Percentiles rank a stretch among this genome's conserved stretches.
Evolutionary conservation across 371 early-diverging fungal genomes (phyloP).

Genomic region (Choanephora cucurbitarum): DNA sequence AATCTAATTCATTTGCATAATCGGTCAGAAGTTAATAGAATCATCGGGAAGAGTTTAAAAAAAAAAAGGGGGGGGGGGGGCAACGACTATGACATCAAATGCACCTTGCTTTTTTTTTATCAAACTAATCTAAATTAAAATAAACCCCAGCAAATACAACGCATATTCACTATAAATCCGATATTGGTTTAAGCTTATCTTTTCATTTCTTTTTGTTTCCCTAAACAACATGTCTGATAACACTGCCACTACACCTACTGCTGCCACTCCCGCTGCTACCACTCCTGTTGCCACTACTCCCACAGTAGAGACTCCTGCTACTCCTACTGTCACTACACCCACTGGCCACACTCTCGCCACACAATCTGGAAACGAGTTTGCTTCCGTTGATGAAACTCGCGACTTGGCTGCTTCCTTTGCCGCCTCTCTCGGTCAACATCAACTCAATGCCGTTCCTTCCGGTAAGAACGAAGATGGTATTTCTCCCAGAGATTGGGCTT

Average conservation of each 20-base stretch:
- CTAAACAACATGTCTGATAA: slow-evolving; percentile 9
- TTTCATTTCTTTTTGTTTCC: slow-evolving; percentile 3
- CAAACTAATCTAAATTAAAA: slow-evolving; percentile 1
- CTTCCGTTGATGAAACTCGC: slow-evolving; percentile 19
- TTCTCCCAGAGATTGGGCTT: slow-evolving; percentile 42
- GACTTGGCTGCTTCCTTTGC: slow-evolving; percentile 32
- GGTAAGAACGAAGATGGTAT: slow-evolving; percentile 22
- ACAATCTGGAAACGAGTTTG: slow-evolving; percentile 3
- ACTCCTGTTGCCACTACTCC: slow-evolving; percentile 25
- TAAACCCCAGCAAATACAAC: slow-evolving; percentile 19
- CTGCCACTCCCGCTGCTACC: slow-evolving; percentile 16
- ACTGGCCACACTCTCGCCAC: background rate
- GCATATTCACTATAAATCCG: slow-evolving; percentile 4
- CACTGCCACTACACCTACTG: slow-evolving; percentile 4
- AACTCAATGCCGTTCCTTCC: slow-evolving; percentile 4
- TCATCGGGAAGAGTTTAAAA: too few species aligned
- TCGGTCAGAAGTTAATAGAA: too few species aligned
- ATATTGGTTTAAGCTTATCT: slow-evolving; percentile 7
- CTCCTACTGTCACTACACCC: background rate
- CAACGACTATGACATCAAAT: background rate
- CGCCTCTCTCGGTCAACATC: slow-evolving; percentile 18
- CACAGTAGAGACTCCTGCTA: slow-evolving; percentile 22
- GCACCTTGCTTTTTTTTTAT: background rate
- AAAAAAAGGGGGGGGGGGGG: too few species aligned
- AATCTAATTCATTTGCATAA: too few species aligned